Conservation (phyloP, 495 filamentous ascomycete species). For the Evernia prunastri region DNA sequence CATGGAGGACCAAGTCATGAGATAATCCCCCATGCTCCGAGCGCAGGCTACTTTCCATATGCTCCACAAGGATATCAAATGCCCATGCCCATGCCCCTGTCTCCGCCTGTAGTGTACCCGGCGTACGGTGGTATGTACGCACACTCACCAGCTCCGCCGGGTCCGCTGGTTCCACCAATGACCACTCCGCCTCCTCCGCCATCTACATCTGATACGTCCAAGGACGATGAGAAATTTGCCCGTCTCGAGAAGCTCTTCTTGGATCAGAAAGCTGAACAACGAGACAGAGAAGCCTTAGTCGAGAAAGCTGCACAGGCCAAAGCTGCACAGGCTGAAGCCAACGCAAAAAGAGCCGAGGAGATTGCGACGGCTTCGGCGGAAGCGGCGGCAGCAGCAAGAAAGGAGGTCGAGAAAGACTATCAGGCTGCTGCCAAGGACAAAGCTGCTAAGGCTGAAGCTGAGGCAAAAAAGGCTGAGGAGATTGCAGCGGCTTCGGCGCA, state of each 20-base stretch:
- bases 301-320: conserved; percentile 31
- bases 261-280: conserved; percentile 42
- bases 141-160: conserved; percentile 30
- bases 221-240: conserved; percentile 47
- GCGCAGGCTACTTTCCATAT: conserved; percentile 40
- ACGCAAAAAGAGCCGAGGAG: conserved; percentile 46
- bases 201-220: conserved; percentile 25
- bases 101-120: conserved; percentile 23
- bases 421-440: conserved; percentile 31
- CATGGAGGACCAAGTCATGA: conserved; percentile 40
- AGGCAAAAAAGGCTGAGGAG: conserved; percentile 39
- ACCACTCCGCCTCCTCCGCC: conserved; percentile 29
- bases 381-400: conserved; percentile 27
- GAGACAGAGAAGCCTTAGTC: conserved; percentile 42
- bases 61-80: conserved; percentile 37
- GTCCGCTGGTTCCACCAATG: conserved; percentile 23
- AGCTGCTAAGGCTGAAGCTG: conserved; percentile 31
- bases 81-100: conserved; percentile 28
- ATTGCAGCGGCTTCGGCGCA: conserved; percentile 32
- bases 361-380: conserved; percentile 36
- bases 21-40: conserved; percentile 43
- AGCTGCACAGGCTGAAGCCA: conserved; percentile 45
- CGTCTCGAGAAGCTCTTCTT: conserved; percentile 46
- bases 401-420: conserved; percentile 32
- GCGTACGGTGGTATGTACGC: conserved; percentile 20